phyloP scores from a whole-genome alignment of 108 stramenopile genomes.

The Stephanodiscus minutulus region DNA sequence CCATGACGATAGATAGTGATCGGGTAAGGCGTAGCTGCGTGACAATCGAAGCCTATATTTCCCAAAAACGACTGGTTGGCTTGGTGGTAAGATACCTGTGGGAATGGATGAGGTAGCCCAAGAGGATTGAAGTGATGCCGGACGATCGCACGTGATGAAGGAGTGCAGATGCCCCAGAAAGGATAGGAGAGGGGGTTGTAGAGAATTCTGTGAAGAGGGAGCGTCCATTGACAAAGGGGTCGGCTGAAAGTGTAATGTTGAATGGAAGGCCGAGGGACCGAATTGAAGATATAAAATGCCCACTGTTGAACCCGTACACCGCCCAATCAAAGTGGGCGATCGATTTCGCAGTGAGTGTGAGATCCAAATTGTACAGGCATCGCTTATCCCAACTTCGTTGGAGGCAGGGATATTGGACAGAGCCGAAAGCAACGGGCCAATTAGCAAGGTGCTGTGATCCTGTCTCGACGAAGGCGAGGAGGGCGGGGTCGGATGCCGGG shows the following conservation, averaged over 20 bases:
- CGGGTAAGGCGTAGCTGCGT: too few species aligned
- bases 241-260: too few species aligned
- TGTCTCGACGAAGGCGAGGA: too few species aligned
- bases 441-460: too few species aligned
- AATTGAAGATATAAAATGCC: background rate
- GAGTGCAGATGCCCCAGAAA: background rate
- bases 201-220: conserved; percentile 2
- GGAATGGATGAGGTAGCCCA: background rate
- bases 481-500: too few species aligned
- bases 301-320: background rate
- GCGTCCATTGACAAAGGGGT: background rate
- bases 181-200: background rate
- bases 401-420: too few species aligned
- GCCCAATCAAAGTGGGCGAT: background rate
- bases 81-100: background rate
- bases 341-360: too few species aligned
- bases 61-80: background rate
- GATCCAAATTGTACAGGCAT: too few species aligned
- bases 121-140: background rate
- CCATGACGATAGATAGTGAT: background rate
- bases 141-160: background rate
- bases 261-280: too few species aligned
- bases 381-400: too few species aligned
- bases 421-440: too few species aligned
- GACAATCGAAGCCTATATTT: background rate